Evolutionary conservation across 2,329 filamentous ascomycete genomes (phyloP), one percentile per base, ranked within the genome.

Genomic region (Penicillium vulpinum): DNA sequence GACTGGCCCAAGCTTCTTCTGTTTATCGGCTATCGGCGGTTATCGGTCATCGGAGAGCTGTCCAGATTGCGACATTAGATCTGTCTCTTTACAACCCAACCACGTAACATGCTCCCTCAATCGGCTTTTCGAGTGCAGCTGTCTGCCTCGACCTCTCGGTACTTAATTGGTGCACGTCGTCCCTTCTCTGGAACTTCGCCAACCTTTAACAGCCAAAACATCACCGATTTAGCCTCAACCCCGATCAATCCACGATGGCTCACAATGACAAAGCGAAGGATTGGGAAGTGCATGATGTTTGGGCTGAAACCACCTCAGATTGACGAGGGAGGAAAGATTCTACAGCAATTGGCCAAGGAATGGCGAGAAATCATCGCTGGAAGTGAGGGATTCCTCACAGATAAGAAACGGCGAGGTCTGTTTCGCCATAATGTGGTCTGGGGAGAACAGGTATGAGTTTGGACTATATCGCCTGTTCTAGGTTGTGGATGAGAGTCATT

Each of bases 261-360:
- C 35, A 83, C 85, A 5, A 83, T 88, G 57, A 82, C 88, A 40
- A 88, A 86, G 68, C 68, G 78, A 15, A 83, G 90, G 18, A 77
- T 93, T 28, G 90, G 89, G 2, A 87, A 86, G 75, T 92, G 90
- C 71, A 84, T 93, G 62, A 83, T 82, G 60, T 93, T 91, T 69
- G 90, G 90, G 3, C 80, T 90, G 64, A 77, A 77, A n/a, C 73
- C 75, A 2, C 66, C 72, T 29, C 88, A 92, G 69, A 76, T 84
- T 4, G 64, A 75, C 7, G 80, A 83, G 48, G 88, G 87, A 0
- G 84, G 82, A 0, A 68, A 67, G 1, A 81, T 92, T n/a, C 69
- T 90, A 24, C 75, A 80, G 44, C 79, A 83, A 38, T 70, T 92
- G 22, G 81, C 84, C 2, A 73, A 69, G 9, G 85, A 91, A 62